Percentiles rank a stretch among this genome's conserved stretches.
Conservation (phyloP, 169 alveolate species). For the Babesia bovis region DNA sequence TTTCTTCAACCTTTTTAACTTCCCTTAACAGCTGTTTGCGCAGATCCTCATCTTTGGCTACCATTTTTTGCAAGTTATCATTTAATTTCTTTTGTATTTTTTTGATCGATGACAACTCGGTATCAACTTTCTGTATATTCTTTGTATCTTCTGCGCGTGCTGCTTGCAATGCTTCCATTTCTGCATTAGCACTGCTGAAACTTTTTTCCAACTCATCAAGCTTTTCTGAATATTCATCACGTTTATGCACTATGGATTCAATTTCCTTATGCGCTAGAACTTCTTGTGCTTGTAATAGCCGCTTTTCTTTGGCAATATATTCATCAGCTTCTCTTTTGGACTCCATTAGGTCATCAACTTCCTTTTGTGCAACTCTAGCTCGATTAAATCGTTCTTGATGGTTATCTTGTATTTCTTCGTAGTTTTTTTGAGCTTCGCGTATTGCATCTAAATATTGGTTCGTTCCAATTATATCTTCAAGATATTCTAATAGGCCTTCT, state of each 20-base stretch:
- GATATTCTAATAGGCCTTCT: slow-evolving; percentile 93
- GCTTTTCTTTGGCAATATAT: slow-evolving; percentile 72
- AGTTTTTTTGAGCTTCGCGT: slow-evolving; percentile 71
- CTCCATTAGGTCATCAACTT: slow-evolving; percentile 78
- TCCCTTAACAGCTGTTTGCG: slow-evolving; percentile 71
- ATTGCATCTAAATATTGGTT: slow-evolving; percentile 77
- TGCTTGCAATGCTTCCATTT: slow-evolving; percentile 58
- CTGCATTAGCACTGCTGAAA: slow-evolving; percentile 34
- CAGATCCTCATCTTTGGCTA: slow-evolving; percentile 77
- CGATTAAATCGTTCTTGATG: slow-evolving; percentile 79
- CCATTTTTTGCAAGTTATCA: slow-evolving; percentile 71
- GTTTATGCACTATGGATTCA: slow-evolving; percentile 33
- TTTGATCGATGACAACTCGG: slow-evolving; percentile 68
- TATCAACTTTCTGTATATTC: slow-evolving; percentile 63
- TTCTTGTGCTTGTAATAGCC: slow-evolving; percentile 55
- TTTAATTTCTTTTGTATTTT: slow-evolving; percentile 65
- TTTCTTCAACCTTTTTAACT: slow-evolving; percentile 74
- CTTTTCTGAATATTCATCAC: slow-evolving; percentile 60
- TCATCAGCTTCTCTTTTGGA: slow-evolving; percentile 78
- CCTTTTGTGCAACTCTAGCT: slow-evolving; percentile 80
- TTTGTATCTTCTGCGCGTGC: slow-evolving; percentile 70
- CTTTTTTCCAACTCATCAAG: slow-evolving; percentile 40
- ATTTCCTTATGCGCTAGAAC: slow-evolving; percentile 66
- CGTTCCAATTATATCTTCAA: slow-evolving; percentile 97
- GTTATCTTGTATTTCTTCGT: slow-evolving; percentile 77